Percentiles rank a stretch among this genome's conserved stretches.
These are phyloP conservation scores for Calamus simplicifolius DNA, from an alignment of 176 grass and related monocot genomes.

Conservation along the genomic window DNA sequence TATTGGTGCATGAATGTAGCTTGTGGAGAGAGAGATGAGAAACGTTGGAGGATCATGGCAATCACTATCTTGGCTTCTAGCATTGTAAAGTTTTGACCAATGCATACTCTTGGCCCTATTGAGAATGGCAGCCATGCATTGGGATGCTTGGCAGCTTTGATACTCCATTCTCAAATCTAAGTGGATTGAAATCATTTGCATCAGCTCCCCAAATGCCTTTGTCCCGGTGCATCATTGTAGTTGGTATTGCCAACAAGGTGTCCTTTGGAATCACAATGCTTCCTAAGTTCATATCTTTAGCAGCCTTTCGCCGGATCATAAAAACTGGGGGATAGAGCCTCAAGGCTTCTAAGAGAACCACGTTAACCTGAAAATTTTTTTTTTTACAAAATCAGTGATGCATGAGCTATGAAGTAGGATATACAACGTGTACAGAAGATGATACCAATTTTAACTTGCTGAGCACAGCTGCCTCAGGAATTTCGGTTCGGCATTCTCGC, in stretches of 20 bases:
- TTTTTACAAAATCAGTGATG: not conserved
- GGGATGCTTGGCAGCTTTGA: conserved; percentile 24
- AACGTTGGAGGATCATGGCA: no score
- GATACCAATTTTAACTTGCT: conserved; percentile 43
- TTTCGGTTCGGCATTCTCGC: conserved; percentile 10
- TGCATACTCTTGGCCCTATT: no score
- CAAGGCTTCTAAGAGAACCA: conserved; percentile 36
- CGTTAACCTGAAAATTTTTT: not conserved
- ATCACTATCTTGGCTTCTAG: no score
- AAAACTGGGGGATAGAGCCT: conserved; percentile 34
- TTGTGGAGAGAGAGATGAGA: no score
- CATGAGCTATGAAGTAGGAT: not conserved
- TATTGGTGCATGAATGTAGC: no score
- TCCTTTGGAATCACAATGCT: conserved; percentile 26
- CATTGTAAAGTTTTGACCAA: no score
- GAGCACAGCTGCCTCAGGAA: conserved; percentile 18
- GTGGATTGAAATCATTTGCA: conserved; percentile 41
- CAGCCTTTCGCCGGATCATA: not conserved
- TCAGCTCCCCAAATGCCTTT: conserved; percentile 37
- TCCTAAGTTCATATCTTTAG: conserved; percentile 24
- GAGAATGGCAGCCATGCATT: conserved; percentile 4
- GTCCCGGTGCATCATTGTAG: conserved; percentile 34
- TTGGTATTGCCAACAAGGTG: conserved; percentile 13
- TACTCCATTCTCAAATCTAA: conserved; percentile 38
- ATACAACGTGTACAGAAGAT: not conserved